These are phyloP conservation scores for Diaporthe australafricana DNA, from an alignment of 2,329 filamentous ascomycete species.

Conservation along the genomic window DNA sequence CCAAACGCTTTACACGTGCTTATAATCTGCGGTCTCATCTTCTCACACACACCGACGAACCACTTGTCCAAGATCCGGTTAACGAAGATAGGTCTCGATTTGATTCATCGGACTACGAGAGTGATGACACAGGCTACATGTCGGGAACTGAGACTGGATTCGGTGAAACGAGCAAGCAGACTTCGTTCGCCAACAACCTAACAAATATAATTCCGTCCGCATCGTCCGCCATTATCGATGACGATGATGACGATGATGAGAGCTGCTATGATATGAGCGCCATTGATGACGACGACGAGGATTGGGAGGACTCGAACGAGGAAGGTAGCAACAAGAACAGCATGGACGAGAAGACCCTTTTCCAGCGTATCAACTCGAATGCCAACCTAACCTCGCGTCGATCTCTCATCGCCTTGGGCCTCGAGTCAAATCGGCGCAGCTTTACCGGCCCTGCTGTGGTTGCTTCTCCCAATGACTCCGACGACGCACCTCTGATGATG, in stretches of 20 bases:
- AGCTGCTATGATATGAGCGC: conserved; percentile 84
- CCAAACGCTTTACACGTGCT: no score
- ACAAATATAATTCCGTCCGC: conserved; percentile 72
- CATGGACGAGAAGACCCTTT: conserved; percentile 82
- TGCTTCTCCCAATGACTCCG: conserved; percentile 68
- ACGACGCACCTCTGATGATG: conserved; percentile 73
- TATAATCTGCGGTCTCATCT: no score
- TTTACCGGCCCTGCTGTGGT: conserved; percentile 57
- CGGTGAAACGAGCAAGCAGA: no score
- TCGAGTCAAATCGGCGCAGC: conserved; percentile 79
- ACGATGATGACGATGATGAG: conserved; percentile 63
- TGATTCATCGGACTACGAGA: no score
- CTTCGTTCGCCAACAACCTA: conserved; percentile 84
- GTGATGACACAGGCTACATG: no score
- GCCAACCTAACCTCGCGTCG: conserved; percentile 86
- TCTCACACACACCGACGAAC: no score
- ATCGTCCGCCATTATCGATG: conserved; percentile 52
- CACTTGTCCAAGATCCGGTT: no score
- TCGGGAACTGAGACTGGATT: no score
- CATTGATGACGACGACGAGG: conserved; percentile 79
- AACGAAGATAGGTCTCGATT: no score
- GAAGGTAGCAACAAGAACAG: conserved; percentile 87
- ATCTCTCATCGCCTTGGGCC: conserved; percentile 89
- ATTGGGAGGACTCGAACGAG: conserved; percentile 72
- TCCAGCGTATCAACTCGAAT: conserved; percentile 91